Evolutionary conservation across 2,329 filamentous ascomycete species (phyloP).

Genomic region (Sporothrix pallida): DNA sequence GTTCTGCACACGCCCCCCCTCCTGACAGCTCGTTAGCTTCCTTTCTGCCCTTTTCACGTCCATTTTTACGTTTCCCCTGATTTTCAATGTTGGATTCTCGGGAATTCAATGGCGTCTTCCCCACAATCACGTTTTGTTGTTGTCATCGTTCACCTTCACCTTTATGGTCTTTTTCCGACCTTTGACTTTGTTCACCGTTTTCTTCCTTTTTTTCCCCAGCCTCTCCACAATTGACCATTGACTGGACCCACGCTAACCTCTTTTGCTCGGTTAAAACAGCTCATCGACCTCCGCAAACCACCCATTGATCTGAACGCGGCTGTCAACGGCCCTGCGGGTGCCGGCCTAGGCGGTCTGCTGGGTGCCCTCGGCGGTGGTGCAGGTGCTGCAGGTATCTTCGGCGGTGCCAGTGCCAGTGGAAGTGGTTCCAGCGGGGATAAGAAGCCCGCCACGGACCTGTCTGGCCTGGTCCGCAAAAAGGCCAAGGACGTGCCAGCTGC

Average conservation of each 20-base stretch:
- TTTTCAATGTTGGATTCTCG: not conserved
- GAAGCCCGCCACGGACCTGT: conserved; percentile 74
- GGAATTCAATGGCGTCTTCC: conserved; percentile 15
- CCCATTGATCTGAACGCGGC: conserved; percentile 64
- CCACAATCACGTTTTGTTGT: not conserved
- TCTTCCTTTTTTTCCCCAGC: not conserved
- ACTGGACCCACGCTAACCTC: conserved; percentile 16
- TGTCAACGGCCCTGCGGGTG: conserved; percentile 57
- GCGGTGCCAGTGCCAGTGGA: conserved; percentile 2
- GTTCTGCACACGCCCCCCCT: conserved; percentile 27
- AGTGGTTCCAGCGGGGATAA: conserved; percentile 70
- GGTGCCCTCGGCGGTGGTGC: conserved; percentile 55
- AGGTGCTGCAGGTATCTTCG: conserved; percentile 52
- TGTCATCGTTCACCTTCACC: not conserved
- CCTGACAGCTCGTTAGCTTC: not conserved
- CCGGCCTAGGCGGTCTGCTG: conserved; percentile 63
- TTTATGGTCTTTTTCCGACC: not conserved
- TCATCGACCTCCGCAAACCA: conserved; percentile 71
- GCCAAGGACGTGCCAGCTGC: conserved; percentile 47
- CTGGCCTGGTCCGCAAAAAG: conserved; percentile 75
- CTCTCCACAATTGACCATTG: not conserved
- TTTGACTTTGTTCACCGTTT: not conserved
- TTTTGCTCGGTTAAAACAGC: conserved; percentile 47
- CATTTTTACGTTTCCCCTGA: conserved; percentile 10
- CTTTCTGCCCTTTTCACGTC: no score